Evolutionary conservation across 768 basidiomycete species (phyloP).

Genomic region (Calocera cornea): DNA sequence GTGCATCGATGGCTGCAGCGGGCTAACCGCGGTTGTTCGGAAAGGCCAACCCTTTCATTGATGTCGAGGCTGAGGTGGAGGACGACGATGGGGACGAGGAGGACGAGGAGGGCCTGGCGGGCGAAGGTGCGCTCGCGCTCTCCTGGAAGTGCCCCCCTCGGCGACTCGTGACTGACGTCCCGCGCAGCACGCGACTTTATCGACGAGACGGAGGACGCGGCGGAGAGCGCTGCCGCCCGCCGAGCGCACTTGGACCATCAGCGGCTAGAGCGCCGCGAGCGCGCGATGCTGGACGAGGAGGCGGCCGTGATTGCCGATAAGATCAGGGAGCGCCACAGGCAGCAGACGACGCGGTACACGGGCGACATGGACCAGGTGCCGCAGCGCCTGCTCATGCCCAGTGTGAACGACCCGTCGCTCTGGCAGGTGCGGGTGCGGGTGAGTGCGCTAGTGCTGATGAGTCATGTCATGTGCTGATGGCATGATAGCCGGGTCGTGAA

Average conservation of each 20-base stretch:
- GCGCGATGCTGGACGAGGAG: constrained; percentile 62
- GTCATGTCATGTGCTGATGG: neutral
- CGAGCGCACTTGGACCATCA: constrained; percentile 46
- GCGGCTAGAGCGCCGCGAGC: constrained; percentile 50
- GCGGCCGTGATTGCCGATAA: constrained; percentile 74
- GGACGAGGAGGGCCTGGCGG: constrained; percentile 43
- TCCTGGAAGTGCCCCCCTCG: too few relatives aligned
- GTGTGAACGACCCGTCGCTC: constrained; percentile 84
- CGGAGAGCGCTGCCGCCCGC: constrained; percentile 40
- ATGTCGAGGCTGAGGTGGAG: constrained; percentile 91
- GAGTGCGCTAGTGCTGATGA: constrained; percentile 16
- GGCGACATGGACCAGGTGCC: constrained; percentile 91
- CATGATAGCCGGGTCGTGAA: constrained; percentile 67
- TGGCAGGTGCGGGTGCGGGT: constrained; percentile 96
- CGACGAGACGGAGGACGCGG: constrained; percentile 33
- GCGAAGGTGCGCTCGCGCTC: constrained; percentile 13
- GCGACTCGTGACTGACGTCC: neutral
- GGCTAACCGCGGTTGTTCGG: too few relatives aligned
- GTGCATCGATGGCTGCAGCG: too few relatives aligned
- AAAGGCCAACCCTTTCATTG: constrained; percentile 87
- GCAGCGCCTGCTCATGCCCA: constrained; percentile 88
- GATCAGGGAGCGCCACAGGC: constrained; percentile 62
- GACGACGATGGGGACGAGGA: constrained; percentile 93
- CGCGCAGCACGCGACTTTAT: constrained; percentile 13
- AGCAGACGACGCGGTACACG: constrained; percentile 58